Base-by-base conservation (phyloP, 139 green algal species). In the Chlorella ohadii region DNA sequence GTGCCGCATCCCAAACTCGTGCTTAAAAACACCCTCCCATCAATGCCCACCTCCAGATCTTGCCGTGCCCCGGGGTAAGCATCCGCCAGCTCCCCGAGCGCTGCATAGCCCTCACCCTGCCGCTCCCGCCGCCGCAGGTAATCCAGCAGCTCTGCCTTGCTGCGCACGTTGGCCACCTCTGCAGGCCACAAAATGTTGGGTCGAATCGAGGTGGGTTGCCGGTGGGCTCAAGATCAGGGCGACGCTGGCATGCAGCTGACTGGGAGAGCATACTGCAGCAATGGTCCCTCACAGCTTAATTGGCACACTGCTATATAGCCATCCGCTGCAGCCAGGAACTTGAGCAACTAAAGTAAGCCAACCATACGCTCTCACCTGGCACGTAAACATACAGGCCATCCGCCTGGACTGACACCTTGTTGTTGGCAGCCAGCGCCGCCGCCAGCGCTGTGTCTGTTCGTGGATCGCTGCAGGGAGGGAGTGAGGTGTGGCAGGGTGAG, bases 151-250 rank as follows among this genome's bases (percentile, higher is more conserved):
- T 87, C 61, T 27, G 72, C 27, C 57, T 67, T 72, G 79, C 59
- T 84, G 28, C 57, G 56, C 34, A 88, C 79, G 47, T 89, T 87
- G 47, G 81, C 81, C 57, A 86, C 79, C 80, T 79, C 66, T 71
- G 79, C 67, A 13, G 15, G 44, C 7, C 44, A 51, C 6, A n/a
- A n/a, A n/a, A n/a, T n/a, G n/a, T n/a, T n/a, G n/a, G n/a, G n/a
- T n/a, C n/a, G n/a, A n/a, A n/a, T n/a, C n/a, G n/a, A n/a, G n/a
- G n/a, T n/a, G n/a, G n/a, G n/a, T n/a, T n/a, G n/a, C n/a, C n/a
- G n/a, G n/a, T n/a, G n/a, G n/a, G n/a, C n/a, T n/a, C n/a, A n/a
- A n/a, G n/a, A n/a, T n/a, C n/a, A n/a, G n/a, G n/a, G n/a, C n/a
- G n/a, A n/a, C n/a, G n/a, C n/a, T n/a, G n/a, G n/a, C n/a, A n/a